Conservation (phyloP, 2,329 filamentous ascomycete genomes). For the Conoideocrella luteorostrata region DNA sequence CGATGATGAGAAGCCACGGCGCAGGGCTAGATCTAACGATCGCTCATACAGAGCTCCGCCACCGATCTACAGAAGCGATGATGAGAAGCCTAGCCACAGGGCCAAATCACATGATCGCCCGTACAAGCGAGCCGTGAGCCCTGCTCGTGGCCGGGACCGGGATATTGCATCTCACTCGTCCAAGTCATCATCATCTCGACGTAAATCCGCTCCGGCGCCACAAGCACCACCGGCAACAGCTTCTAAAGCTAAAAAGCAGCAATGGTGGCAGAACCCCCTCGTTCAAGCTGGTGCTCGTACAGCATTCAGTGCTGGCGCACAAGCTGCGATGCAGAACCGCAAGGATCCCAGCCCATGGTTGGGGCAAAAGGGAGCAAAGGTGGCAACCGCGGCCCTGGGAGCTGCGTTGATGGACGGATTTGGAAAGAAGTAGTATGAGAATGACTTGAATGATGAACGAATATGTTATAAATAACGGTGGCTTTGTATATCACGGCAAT, state of each 20-base stretch:
- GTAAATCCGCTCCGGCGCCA: slow-evolving; percentile 12
- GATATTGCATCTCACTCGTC: slow-evolving; percentile 7
- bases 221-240: slow-evolving; percentile 7
- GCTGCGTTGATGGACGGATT: slow-evolving; percentile 43
- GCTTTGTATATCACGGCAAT: not conserved
- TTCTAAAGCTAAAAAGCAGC: slow-evolving; percentile 19
- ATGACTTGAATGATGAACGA: not conserved
- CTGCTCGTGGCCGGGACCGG: slow-evolving; percentile 16
- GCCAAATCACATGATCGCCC: slow-evolving; percentile 19
- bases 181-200: slow-evolving; percentile 7
- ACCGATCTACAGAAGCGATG: slow-evolving; percentile 15
- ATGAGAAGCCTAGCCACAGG: slow-evolving; percentile 12
- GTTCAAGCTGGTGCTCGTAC: slow-evolving; percentile 38
- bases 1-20: slow-evolving; percentile 14
- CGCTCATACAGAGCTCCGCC: slow-evolving; percentile 11
- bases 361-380: slow-evolving; percentile 41
- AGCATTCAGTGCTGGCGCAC: slow-evolving; percentile 40
- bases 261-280: slow-evolving; percentile 32
- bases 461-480: not conserved
- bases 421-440: slow-evolving; percentile 20
- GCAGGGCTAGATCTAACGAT: slow-evolving; percentile 18
- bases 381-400: slow-evolving; percentile 42
- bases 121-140: slow-evolving; percentile 12
- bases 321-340: slow-evolving; percentile 40
- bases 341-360: slow-evolving; percentile 40